Evolutionary conservation across 1,284 basidiomycete genomes (phyloP), one percentile per base, ranked within the genome.

Genomic region (Marasmius fiardii): DNA sequence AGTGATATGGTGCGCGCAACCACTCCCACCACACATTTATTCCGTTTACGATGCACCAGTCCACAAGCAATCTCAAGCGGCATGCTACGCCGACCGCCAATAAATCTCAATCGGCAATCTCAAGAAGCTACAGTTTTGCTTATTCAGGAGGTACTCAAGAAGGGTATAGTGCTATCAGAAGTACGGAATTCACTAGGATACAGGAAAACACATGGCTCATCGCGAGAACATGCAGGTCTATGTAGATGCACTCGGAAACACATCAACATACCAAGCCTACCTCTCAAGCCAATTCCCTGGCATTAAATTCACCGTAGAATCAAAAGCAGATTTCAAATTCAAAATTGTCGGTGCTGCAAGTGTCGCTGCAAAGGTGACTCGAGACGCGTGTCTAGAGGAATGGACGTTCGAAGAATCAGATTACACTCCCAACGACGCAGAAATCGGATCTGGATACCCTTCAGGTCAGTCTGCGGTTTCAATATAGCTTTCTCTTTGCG

Each of bases 331-430:
- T 69, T 90, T 90, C 18, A 87, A 94, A 62, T 99, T 88, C 80
- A 97, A 95, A 64, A 95, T 99, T 60, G 97, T 99, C 55, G 92
- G 94, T 20, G 96, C 96, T 5, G 97, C 96, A 1, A 95, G 92
- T 68, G 93, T 99, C 31, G 92, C 95, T 4, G 96, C 96, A 4
- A 99, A 99, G 72, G 95, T 95, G 23, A 99, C 96, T 0, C 79
- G 96, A 60, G 96, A 99, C 67, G 82, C 88, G 4, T 95, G 93
- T 72, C 78, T 99, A 20, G 89, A 96, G 53, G 79, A 80, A 10
- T 99, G 96, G 96, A 63, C 76, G 24, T 92, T 84, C 61, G 86
- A 90, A 66, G 90, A 92, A 67, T 68, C 70, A 28, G 65, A 67
- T 14, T 68, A 65, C 54, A 66, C 53, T 55, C 59, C 60, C 21